Base-by-base conservation (phyloP, 2,329 filamentous ascomycete species). In the Pestalotiopsis sp. region DNA sequence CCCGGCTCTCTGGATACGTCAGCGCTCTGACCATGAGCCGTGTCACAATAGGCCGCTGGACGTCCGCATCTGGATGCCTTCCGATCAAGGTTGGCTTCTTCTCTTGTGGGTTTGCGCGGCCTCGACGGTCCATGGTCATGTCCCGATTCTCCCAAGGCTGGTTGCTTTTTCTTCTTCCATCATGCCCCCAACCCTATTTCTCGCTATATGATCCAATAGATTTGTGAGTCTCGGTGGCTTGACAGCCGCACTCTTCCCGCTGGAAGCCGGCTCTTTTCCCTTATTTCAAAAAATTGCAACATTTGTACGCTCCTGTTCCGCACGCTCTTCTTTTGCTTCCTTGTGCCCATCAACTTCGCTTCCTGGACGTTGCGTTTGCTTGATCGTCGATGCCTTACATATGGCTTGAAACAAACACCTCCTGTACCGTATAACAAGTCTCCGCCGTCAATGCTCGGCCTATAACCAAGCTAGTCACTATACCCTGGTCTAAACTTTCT, bases 11-110 rank as follows among this genome's bases (percentile, higher is more conserved):
- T 63, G 66, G 59, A 61, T 63, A 61, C 59, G 66, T 67, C 57
- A 67, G 66, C 66, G 66, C 66, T 67, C 39, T 67, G 63, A 62
- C 63, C 65, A 58, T 56, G 39, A 41, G 38, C 41, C 49, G 68
- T 69, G 66, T 52, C 36, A 69, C 68, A 61, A 63, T 65, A 57
- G 66, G 57, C 65, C 66, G 62, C 68, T 62, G 61, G 23, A 63
- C 58, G 61, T 63, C 68, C 68, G 27, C 57, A 67, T 67, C 39
- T 41, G 68, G 68, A 65, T 65, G 68, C n/a, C 66, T 67, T 57
- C 66, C 66, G 65, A 25, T 27, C 52, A 65, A 65, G 45, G 57
- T 67, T 58, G 20, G 59, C 31, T 9, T n/a, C 41, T 66, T 61
- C 58, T 66, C 68, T 58, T 20, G 27, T 65, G 49, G 31, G 61